Evolutionary conservation across 768 basidiomycete species (phyloP), one percentile per base, ranked within the genome.

Genomic region (Boletus vermiculosoides): DNA sequence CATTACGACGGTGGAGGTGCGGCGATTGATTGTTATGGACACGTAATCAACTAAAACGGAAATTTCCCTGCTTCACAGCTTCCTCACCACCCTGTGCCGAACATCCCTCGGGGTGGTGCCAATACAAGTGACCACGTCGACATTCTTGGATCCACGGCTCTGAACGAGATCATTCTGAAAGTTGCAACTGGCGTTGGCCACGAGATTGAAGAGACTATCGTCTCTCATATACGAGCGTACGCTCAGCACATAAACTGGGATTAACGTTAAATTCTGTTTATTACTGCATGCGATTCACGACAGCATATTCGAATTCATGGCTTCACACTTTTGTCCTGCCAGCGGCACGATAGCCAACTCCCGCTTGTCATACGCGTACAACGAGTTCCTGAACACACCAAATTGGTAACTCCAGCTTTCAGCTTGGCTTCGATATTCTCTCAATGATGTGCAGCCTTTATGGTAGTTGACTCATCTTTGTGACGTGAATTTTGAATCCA

Each of bases 41-140:
- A 16, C 13, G 34, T 9, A 12, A 47, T 40, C 31, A 41, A 53
- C 58, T 64, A 36, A 46, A 31, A 47, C 47, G 25, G 47, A 53
- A 39, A 23, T 37, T 46, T n/a, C n/a, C 31, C 41, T 45, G 54
- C 47, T 64, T 66, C 48, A 56, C 59, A 92, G 89, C 80, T 93
- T 54, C 86, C 87, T 47, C 95, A 98, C 75, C 80, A 78, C 12
- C 95, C 94, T 9, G 77, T 85, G 46, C 60, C 76, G 53, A 84
- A 72, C 41, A 91, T 83, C 62, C 96, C 83, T 50, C 83, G 96
- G 30, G 96, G 97, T 40, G 97, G 95, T 1, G 91, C 94, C 3
- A 90, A 88, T 58, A 96, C 95, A 1, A 85, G 89, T 46, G 92
- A 96, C 69, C 93, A 97, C 66, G 86, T 98, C 34, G 95, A 92